Percentiles rank a stretch among this genome's conserved stretches.
Evolutionary conservation across 139 green algal species (phyloP).

Genomic region (Volvox reticuliferus): DNA sequence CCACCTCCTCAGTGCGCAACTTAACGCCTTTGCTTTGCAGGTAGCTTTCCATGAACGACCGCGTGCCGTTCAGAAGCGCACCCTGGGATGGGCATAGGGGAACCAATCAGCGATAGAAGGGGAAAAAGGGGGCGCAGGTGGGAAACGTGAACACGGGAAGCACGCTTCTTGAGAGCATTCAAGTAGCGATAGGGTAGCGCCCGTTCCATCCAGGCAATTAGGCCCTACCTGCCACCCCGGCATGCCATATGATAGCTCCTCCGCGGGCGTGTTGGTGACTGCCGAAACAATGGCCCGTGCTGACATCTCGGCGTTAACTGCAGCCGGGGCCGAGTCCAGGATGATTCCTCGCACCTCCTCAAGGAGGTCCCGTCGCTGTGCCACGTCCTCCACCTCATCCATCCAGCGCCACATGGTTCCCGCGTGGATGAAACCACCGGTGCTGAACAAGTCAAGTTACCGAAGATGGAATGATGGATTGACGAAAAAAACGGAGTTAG

Average conservation of each 20-base stretch:
- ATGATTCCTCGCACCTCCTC: slow-evolving; percentile 63
- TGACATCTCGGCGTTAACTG: slow-evolving; percentile 47
- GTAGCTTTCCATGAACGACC: slow-evolving; percentile 24
- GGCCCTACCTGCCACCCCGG: not conserved
- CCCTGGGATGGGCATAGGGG: not conserved
- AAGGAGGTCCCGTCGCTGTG: slow-evolving; percentile 54
- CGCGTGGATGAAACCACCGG: slow-evolving; percentile 59
- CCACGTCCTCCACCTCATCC: slow-evolving; percentile 64
- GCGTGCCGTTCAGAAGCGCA: not conserved
- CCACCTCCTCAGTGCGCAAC: slow-evolving; percentile 47
- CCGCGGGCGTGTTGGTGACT: slow-evolving; percentile 28
- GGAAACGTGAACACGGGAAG: no score
- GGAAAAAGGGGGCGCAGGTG: no score
- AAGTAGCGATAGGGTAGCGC: no score
- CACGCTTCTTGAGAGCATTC: no score
- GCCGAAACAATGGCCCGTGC: slow-evolving; percentile 34
- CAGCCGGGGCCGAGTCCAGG: slow-evolving; percentile 53
- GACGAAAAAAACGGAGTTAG: no score
- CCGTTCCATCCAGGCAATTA: no score
- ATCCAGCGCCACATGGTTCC: slow-evolving; percentile 67
- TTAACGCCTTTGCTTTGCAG: slow-evolving; percentile 30
- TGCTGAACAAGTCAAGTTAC: slow-evolving; percentile 21
- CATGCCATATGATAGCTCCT: slow-evolving; percentile 28
- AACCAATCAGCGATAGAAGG: not conserved
- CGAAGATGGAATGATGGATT: no score